Evolutionary conservation across 768 basidiomycete genomes (phyloP), one percentile per base, ranked within the genome.

Genomic region (Leucocoprinus birnbaumii): DNA sequence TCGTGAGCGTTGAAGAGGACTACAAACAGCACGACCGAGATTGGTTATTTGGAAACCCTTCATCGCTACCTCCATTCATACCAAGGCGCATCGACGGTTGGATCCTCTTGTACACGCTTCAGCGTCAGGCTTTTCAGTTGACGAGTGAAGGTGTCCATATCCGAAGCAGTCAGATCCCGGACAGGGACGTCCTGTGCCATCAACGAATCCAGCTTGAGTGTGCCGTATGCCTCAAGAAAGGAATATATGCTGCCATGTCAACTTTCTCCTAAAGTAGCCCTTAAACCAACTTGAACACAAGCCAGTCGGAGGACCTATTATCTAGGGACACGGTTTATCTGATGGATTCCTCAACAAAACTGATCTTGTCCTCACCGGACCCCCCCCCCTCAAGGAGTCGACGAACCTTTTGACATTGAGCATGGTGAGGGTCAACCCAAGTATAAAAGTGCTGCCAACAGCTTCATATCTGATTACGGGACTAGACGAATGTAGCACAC

Each of bases 261-360:
- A 82, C 77, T 5, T 71, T 75, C 66, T 85, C 83, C 80, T 84
- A n/a, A n/a, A n/a, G n/a, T n/a, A n/a, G n/a, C n/a, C n/a, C n/a
- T 43, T 11, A 46, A 9, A n/a, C 31, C 31, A n/a, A n/a, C n/a
- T n/a, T n/a, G n/a, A n/a, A n/a, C n/a, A n/a, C n/a, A n/a, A n/a
- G n/a, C n/a, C n/a, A n/a, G n/a, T n/a, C n/a, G n/a, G n/a, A n/a
- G n/a, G n/a, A n/a, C n/a, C n/a, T n/a, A n/a, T n/a, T n/a, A n/a
- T n/a, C n/a, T n/a, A n/a, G n/a, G n/a, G n/a, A n/a, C n/a, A n/a
- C n/a, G n/a, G 11, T n/a, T 21, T 51, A 44, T n/a, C n/a, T n/a
- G n/a, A n/a, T n/a, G n/a, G 35, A 48, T 35, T 48, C 34, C 34
- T 48, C 48, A 5, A 37, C 48, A 9, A 19, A 37, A 2, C 48